A percentile compares a stretch with the other conserved stretches of the same genome.
Evolutionary conservation across 2,329 filamentous ascomycete species (phyloP).

Genomic region (Claviceps sp.): DNA sequence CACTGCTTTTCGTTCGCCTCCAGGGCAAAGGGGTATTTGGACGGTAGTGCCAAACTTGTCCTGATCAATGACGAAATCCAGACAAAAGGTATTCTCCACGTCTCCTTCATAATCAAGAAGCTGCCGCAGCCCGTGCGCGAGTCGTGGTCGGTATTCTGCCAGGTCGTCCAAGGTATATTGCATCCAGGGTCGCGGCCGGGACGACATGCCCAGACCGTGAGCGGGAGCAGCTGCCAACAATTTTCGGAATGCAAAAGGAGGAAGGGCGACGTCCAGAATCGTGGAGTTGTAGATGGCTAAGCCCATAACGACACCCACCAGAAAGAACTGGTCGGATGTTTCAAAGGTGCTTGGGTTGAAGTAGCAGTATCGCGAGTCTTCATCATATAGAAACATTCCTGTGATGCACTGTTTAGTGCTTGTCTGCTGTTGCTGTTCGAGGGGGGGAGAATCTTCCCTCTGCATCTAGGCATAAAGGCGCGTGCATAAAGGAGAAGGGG

Average conservation of each 20-base stretch:
- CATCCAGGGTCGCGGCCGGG: constrained; percentile 47
- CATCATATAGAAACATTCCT: constrained; percentile 89
- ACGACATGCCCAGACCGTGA: constrained; percentile 37
- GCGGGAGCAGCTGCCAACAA: constrained; percentile 64
- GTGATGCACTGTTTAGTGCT: too few species aligned
- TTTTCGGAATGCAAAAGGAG: constrained; percentile 82
- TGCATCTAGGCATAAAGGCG: too few species aligned
- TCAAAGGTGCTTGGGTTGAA: constrained; percentile 88
- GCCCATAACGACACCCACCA: constrained; percentile 77
- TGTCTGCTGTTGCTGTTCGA: too few species aligned
- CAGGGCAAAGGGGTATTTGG: constrained; percentile 56
- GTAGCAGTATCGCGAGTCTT: constrained; percentile 82
- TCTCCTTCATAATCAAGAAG: constrained; percentile 75
- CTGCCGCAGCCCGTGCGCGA: constrained; percentile 63
- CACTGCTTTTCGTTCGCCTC: constrained; percentile 61
- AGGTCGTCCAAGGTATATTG: constrained; percentile 70
- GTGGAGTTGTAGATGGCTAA: constrained; percentile 92
- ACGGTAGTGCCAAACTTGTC: constrained; percentile 62
- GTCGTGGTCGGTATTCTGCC: constrained; percentile 62
- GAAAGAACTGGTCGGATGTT: constrained; percentile 80
- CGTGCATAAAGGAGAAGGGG: not conserved
- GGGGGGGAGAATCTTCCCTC: too few species aligned
- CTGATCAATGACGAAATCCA: constrained; percentile 66
- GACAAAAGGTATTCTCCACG: constrained; percentile 65
- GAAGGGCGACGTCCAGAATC: constrained; percentile 76